phyloP scores from a whole-genome alignment of 768 basidiomycete genomes.

The Lactifluus rugatus region DNA sequence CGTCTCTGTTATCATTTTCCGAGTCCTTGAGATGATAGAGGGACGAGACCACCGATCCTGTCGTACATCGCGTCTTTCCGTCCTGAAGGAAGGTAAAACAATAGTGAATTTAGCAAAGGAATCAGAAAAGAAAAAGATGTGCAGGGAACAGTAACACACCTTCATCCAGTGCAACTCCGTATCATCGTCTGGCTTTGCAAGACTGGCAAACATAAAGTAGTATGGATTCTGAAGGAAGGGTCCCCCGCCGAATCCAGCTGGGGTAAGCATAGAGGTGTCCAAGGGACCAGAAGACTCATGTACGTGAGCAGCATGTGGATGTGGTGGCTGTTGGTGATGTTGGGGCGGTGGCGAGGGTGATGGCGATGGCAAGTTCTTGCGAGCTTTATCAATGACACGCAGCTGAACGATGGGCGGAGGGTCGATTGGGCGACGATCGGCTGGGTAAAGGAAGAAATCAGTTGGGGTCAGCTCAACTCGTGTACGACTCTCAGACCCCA shows the following conservation, averaged over 20 bases:
- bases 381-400: conserved; percentile 63
- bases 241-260: conserved; percentile 34
- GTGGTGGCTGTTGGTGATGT: conserved; percentile 2
- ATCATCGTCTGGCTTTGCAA: conserved; percentile 84
- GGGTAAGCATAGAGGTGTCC: conserved; percentile 16
- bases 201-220: conserved; percentile 90
- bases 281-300: conserved; percentile 6
- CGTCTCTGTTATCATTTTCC: conserved; percentile 54
- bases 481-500: not conserved
- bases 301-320: conserved; percentile 4
- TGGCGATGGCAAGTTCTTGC: conserved; percentile 23
- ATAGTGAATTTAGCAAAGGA: not conserved
- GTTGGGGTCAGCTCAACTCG: not conserved
- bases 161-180: conserved; percentile 83
- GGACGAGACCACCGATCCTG: conserved; percentile 82
- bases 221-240: conserved; percentile 84
- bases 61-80: conserved; percentile 84
- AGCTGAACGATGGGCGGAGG: conserved; percentile 96
- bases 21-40: conserved; percentile 77
- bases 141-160: too few relatives aligned
- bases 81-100: conserved; percentile 37
- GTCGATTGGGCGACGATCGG: conserved; percentile 93
- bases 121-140: too few relatives aligned
- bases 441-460: conserved; percentile 30
- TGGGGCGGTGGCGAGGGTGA: conserved; percentile 18